Evolutionary conservation across 768 basidiomycete genomes (phyloP).

Genomic region (Russula ochroleuca): DNA sequence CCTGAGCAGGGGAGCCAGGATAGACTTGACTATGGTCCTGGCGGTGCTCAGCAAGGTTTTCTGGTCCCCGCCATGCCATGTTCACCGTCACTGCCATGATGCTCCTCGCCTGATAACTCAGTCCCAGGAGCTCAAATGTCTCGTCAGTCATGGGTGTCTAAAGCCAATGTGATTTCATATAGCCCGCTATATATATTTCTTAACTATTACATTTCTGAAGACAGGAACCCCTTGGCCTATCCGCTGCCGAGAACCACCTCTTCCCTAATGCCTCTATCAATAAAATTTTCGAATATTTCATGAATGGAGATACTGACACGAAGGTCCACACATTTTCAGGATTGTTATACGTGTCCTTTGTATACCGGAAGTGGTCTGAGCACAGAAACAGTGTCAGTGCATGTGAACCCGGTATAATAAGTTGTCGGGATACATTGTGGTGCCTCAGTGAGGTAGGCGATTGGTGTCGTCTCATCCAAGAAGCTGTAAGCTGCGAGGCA

Average conservation of each 20-base stretch:
- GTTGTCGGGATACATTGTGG: neutral
- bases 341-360: conserved; percentile 23
- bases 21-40: too few relatives aligned
- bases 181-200: neutral
- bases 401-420: neutral
- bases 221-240: neutral
- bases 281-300: neutral
- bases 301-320: conserved; percentile 6
- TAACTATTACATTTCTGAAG: neutral
- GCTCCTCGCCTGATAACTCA: too few relatives aligned
- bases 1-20: too few relatives aligned
- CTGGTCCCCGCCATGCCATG: too few relatives aligned
- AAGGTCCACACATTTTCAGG: conserved; percentile 24
- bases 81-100: too few relatives aligned
- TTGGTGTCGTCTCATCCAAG: neutral
- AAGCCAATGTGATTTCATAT: neutral
- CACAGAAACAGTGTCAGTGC: neutral
- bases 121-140: too few relatives aligned
- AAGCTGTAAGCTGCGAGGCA: neutral
- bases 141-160: neutral
- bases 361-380: conserved; percentile 22
- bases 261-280: neutral
- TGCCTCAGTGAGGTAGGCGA: neutral
- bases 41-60: too few relatives aligned
- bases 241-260: neutral